These are phyloP conservation scores for Kodamaea lidongshanica DNA, from an alignment of 805 yeast genomes.

Conservation along the genomic window DNA sequence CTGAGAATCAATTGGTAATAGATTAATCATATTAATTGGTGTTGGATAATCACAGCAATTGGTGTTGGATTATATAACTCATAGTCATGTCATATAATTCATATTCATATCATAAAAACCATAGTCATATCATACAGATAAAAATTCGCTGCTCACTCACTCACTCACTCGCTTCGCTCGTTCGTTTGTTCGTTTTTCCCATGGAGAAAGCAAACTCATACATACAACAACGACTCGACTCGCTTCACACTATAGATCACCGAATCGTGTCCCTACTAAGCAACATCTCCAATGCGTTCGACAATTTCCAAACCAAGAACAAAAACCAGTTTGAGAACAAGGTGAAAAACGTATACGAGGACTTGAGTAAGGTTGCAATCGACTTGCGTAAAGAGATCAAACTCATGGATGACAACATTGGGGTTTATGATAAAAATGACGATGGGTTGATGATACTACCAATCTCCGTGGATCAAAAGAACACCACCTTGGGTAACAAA, in stretches of 20 bases:
- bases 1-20: too few relatives aligned
- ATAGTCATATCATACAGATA: too few relatives aligned
- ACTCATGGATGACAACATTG: constrained; percentile 53
- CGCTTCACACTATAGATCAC: constrained; percentile 47
- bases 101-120: too few relatives aligned
- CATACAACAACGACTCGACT: constrained; percentile 46
- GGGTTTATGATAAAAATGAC: constrained; percentile 39
- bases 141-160: too few relatives aligned
- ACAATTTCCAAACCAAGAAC: constrained; percentile 30
- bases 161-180: too few relatives aligned
- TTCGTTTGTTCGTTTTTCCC: too few relatives aligned
- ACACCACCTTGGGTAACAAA: constrained; percentile 56
- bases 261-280: constrained; percentile 47
- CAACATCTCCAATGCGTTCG: constrained; percentile 42
- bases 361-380: constrained; percentile 53
- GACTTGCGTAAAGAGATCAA: constrained; percentile 62
- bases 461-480: constrained; percentile 61
- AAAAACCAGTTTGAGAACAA: constrained; percentile 39
- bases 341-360: constrained; percentile 44
- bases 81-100: too few relatives aligned
- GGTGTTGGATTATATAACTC: neutral
- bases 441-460: constrained; percentile 55
- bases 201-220: constrained; percentile 23
- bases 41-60: too few relatives aligned
- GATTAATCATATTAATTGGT: too few relatives aligned